Percentiles rank a stretch among this genome's conserved stretches.
Conservation (phyloP, 2,329 filamentous ascomycete species). For the Aspergillus sp. region DNA sequence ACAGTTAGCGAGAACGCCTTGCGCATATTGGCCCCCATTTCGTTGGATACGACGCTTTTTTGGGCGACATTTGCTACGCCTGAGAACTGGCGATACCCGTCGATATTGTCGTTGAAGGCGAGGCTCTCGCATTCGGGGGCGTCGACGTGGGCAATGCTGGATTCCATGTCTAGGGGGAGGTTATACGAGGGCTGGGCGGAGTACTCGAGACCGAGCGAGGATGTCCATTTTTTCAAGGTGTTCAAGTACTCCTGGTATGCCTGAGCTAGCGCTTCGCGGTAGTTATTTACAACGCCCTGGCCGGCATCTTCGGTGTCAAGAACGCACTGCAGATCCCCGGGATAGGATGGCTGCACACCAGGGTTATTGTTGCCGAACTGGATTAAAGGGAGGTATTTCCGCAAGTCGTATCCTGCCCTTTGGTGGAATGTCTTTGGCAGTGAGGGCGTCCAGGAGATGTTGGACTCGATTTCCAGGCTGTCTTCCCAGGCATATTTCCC, state of each 20-base stretch:
- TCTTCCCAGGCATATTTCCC: slow-evolving; percentile 21
- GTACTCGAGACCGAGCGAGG: slow-evolving; percentile 32
- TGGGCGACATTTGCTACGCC: slow-evolving; percentile 42
- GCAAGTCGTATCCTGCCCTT: slow-evolving; percentile 35
- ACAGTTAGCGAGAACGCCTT: slow-evolving; percentile 26
- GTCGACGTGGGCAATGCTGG: slow-evolving; percentile 38
- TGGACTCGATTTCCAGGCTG: slow-evolving; percentile 33
- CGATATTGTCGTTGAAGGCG: slow-evolving; percentile 37
- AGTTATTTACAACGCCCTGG: slow-evolving; percentile 24
- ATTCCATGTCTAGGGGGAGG: slow-evolving; percentile 45
- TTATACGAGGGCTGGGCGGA: slow-evolving; percentile 46
- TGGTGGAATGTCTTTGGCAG: slow-evolving; percentile 31
- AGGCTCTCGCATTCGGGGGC: slow-evolving; percentile 46
- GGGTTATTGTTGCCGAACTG: slow-evolving; percentile 27
- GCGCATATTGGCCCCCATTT: slow-evolving; percentile 32
- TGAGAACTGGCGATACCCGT: slow-evolving; percentile 42
- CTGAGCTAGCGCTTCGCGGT: slow-evolving; percentile 19
- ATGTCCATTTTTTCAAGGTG: slow-evolving; percentile 30
- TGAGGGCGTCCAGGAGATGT: slow-evolving; percentile 39
- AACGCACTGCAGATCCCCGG: slow-evolving; percentile 14
- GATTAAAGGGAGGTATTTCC: slow-evolving; percentile 33
- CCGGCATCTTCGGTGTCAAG: slow-evolving; percentile 19
- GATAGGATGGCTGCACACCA: slow-evolving; percentile 4
- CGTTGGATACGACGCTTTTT: slow-evolving; percentile 42
- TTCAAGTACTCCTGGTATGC: slow-evolving; percentile 34